Base-by-base conservation (phyloP, 139 green algal genomes). In the Medakamo hakoo region DNA sequence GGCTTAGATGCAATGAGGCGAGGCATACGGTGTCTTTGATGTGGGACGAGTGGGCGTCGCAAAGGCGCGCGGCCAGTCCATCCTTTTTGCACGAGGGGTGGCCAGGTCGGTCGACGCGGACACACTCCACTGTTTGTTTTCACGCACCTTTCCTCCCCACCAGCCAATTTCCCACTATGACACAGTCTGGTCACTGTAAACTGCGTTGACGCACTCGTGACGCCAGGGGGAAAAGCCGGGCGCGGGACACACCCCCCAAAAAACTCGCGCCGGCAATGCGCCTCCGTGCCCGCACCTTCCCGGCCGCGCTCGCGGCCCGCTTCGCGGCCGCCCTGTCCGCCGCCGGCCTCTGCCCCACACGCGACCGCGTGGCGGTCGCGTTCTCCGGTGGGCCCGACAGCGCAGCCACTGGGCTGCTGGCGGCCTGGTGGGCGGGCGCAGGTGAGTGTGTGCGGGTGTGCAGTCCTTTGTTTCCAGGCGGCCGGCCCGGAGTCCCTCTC, bases 151-250 rank as follows among this genome's bases (percentile, higher is more conserved):
- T 3, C 62, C 9, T 55, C 29, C 26, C 27, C 31, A 68, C 3
- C 22, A 23, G 4, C n/a, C 25, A 60, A 55, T 28, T 27, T 19
- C 55, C 2, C 31, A 23, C 58, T n/a, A 40, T 62, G 57, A n/a
- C n/a, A n/a, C n/a, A n/a, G n/a, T n/a, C 23, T 56, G 59, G 18
- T 71, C 25, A 40, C 20, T 48, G 21, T 0, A 19, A 27, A 64
- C 63, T 31, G 76, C 78, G 72, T 74, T 55, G 74, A 74, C 3
- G 77, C 63, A 28, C 84, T 76, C 40, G 78, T 81, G 3, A 85
- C 73, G 0, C 72, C 63, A 31, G 77, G 76, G 3, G 78, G 80
- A 2, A 86, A 71, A 62, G 84, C 74, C 26, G 85, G 62, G 56
- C 70, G 79, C 0, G 80, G 67, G 1, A 86, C 65, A 80, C 80